A percentile compares a stretch with the other conserved stretches of the same genome.
Evolutionary conservation across 2,329 filamentous ascomycete genomes (phyloP).

Genomic region (Colletotrichum destructivum): DNA sequence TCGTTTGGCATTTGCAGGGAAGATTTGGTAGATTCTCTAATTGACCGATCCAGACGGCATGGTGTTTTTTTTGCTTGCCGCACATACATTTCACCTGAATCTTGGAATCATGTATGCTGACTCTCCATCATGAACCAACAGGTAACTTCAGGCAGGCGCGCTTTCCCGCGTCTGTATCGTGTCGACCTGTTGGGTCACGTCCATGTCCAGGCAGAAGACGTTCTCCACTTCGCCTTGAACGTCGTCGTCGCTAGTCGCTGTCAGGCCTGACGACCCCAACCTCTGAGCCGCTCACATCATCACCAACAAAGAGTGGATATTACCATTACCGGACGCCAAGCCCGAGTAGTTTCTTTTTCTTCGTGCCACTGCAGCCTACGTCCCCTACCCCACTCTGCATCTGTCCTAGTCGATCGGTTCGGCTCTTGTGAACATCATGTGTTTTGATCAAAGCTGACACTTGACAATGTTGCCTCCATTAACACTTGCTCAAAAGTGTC

Average conservation of each 20-base stretch:
- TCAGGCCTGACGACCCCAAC: too few species aligned
- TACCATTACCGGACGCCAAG: too few species aligned
- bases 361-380: too few species aligned
- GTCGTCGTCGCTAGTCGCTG: too few species aligned
- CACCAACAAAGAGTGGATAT: too few species aligned
- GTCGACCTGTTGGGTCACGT: not conserved
- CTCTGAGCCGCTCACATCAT: too few species aligned
- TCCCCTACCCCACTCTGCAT: too few species aligned
- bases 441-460: not conserved
- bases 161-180: not conserved
- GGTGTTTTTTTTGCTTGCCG: too few species aligned
- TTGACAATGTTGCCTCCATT: not conserved
- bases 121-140: too few species aligned
- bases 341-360: too few species aligned
- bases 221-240: not conserved
- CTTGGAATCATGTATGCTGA: too few species aligned
- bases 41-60: not conserved
- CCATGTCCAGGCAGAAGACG: not conserved
- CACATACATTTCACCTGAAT: too few species aligned
- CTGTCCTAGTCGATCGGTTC: not conserved
- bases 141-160: not conserved
- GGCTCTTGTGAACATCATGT: constrained; percentile 14
- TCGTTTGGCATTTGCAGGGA: constrained; percentile 7
- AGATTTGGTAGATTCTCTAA: not conserved
- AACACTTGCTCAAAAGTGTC: not conserved